A percentile compares a stretch with the other conserved stretches of the same genome.
These are phyloP conservation scores for Cruciata laevipes DNA, from an alignment of 257 asterid species.

Conservation along the genomic window DNA sequence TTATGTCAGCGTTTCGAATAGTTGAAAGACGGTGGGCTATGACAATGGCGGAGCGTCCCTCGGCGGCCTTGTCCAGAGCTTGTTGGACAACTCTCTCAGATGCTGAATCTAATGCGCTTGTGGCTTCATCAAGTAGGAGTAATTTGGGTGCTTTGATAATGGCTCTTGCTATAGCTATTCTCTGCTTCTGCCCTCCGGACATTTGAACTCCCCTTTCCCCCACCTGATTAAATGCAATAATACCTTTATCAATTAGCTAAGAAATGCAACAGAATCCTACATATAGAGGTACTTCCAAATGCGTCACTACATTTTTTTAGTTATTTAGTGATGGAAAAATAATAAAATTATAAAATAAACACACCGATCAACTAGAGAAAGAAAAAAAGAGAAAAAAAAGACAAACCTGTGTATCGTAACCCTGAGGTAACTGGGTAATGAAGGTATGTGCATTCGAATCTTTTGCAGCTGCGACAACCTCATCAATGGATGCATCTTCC, in stretches of 20 bases:
- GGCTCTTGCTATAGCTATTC: conserved; percentile 93
- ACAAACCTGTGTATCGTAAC: conserved; percentile 79
- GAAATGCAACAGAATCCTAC: background rate
- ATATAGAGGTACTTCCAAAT: too few relatives aligned
- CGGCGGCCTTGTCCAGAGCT: conserved; percentile 71
- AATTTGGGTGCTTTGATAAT: conserved; percentile 66
- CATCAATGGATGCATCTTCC: conserved; percentile 71
- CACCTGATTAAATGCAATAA: conserved; percentile 30
- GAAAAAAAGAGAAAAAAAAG: background rate
- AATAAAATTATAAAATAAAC: too few relatives aligned
- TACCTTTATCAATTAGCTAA: too few relatives aligned
- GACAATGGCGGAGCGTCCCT: conserved; percentile 72
- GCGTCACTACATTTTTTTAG: too few relatives aligned
- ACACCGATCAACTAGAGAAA: background rate
- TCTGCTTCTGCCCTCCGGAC: conserved; percentile 95
- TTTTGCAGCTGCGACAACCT: conserved; percentile 73
- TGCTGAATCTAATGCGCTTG: conserved; percentile 83
- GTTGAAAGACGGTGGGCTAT: conserved; percentile 95
- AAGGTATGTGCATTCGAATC: conserved; percentile 89
- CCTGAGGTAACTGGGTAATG: conserved; percentile 71
- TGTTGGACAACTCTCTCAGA: conserved; percentile 79
- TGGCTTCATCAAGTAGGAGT: conserved; percentile 87
- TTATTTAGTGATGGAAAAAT: too few relatives aligned
- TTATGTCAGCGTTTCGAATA: conserved; percentile 64
- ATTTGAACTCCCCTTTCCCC: conserved; percentile 91